These are phyloP conservation scores for Arabidopsis lyrata DNA, from an alignment of 441 rosid species.

Conservation along the genomic window DNA sequence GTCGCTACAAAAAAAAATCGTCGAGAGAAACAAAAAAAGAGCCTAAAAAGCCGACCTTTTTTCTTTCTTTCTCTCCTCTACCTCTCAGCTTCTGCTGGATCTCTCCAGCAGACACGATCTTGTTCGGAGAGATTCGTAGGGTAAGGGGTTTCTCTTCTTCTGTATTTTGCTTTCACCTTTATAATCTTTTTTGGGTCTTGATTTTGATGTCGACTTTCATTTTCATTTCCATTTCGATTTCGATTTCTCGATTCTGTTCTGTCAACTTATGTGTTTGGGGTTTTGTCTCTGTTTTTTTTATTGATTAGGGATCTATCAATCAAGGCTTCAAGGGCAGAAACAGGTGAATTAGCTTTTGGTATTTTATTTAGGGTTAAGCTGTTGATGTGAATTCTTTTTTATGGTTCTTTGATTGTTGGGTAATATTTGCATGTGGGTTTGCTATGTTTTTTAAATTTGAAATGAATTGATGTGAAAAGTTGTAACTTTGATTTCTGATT, in stretches of 20 bases:
- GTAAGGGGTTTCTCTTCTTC: constrained; percentile 26
- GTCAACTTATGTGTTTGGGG: constrained; percentile 19
- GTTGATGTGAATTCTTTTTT: neutral
- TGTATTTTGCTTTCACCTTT: neutral
- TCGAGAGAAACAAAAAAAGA: neutral
- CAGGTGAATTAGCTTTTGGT: constrained; percentile 34
- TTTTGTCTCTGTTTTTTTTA: constrained; percentile 14
- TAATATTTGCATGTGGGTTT: constrained; percentile 31
- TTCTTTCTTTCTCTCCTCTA: constrained; percentile 30
- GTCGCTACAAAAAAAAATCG: constrained; percentile 6
- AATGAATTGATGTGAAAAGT: neutral
- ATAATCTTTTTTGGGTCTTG: neutral
- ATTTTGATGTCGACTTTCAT: neutral
- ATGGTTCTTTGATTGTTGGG: constrained; percentile 19
- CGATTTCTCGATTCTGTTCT: constrained; percentile 11
- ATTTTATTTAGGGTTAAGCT: constrained; percentile 33
- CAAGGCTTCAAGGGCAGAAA: constrained; percentile 36
- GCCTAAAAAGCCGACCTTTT: constrained; percentile 40
- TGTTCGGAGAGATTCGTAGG: constrained; percentile 38
- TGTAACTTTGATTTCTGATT: neutral
- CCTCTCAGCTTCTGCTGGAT: constrained; percentile 49
- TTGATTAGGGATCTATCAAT: constrained; percentile 36
- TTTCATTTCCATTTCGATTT: neutral
- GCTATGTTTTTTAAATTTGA: constrained; percentile 8
- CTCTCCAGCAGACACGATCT: constrained; percentile 47